A percentile compares a stretch with the other conserved stretches of the same genome.
Evolutionary conservation across 2,329 filamentous ascomycete species (phyloP).

Genomic region (Lasiodiplodia citricola): DNA sequence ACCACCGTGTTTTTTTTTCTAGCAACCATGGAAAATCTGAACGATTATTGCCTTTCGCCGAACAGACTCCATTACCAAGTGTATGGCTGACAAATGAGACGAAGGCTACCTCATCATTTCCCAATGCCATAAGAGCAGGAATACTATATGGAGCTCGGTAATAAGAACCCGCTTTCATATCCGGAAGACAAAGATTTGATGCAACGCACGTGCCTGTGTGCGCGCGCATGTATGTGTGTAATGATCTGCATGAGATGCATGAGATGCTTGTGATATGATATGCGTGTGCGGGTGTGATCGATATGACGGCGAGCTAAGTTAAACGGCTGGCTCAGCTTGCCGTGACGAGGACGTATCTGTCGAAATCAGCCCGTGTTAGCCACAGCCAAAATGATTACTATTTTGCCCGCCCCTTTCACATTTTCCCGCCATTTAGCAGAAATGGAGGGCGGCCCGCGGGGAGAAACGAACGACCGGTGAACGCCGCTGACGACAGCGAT

Average conservation of each 20-base stretch:
- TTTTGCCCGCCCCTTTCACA: not conserved
- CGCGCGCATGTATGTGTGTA: not conserved
- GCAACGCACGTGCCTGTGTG: not conserved
- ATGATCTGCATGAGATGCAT: not conserved
- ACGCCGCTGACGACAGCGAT: conserved; percentile 1
- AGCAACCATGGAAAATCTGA: no score
- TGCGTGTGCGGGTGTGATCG: not conserved
- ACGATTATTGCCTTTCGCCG: no score
- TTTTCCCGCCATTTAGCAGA: not conserved
- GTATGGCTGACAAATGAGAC: no score
- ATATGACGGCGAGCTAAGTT: not conserved
- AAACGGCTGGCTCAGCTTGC: conserved; percentile 38
- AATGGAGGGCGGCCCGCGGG: not conserved
- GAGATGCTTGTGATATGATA: not conserved
- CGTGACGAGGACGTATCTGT: conserved; percentile 48
- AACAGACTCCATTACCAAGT: no score
- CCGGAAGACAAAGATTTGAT: not conserved
- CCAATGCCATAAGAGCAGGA: no score
- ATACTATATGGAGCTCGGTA: no score
- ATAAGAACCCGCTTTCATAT: not conserved
- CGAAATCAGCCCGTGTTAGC: not conserved
- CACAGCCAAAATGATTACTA: not conserved
- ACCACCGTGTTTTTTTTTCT: no score
- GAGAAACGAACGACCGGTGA: not conserved
- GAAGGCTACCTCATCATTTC: no score